Percentiles rank a stretch among this genome's conserved stretches.
Evolutionary conservation across 305 asterid species (phyloP).

Genomic region (Solanum aculeatissimum): DNA sequence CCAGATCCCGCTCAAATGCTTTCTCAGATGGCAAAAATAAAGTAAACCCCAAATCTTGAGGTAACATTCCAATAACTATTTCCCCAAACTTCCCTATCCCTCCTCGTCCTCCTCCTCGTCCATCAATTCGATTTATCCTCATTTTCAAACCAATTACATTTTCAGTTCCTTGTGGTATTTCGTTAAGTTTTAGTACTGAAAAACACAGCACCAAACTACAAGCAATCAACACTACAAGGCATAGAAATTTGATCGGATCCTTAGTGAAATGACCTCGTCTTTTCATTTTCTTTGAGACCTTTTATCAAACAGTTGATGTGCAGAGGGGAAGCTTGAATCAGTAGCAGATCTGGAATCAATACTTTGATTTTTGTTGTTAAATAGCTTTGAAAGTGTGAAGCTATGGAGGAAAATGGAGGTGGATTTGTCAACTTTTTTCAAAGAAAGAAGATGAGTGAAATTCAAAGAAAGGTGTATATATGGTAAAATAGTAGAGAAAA

Average conservation of each 20-base stretch:
- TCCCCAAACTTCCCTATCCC: constrained; percentile 51
- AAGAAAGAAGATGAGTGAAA: not conserved
- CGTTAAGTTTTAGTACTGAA: constrained; percentile 34
- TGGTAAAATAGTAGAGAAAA: not conserved
- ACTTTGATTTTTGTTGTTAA: not conserved
- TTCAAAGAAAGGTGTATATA: not conserved
- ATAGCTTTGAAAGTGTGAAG: not conserved
- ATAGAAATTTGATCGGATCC: constrained; percentile 29
- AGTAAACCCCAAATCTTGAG: constrained; percentile 74
- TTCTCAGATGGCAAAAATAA: constrained; percentile 66
- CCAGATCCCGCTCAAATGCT: constrained; percentile 51
- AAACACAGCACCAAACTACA: constrained; percentile 31
- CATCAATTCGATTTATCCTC: not conserved
- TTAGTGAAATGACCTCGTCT: constrained; percentile 15
- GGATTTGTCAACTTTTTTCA: not conserved
- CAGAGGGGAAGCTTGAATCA: not conserved
- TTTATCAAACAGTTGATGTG: not conserved
- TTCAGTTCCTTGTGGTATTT: constrained; percentile 5
- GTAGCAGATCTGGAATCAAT: not conserved
- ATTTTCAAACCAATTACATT: constrained; percentile 1
- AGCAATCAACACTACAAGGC: constrained; percentile 22
- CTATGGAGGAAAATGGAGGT: not conserved
- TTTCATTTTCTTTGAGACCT: not conserved
- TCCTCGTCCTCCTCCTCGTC: not conserved
- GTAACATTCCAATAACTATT: constrained; percentile 54